Evolutionary conservation across 352 stramenopile genomes (phyloP), one percentile per base, ranked within the genome.

Genomic region (Pythium pyrilobum): DNA sequence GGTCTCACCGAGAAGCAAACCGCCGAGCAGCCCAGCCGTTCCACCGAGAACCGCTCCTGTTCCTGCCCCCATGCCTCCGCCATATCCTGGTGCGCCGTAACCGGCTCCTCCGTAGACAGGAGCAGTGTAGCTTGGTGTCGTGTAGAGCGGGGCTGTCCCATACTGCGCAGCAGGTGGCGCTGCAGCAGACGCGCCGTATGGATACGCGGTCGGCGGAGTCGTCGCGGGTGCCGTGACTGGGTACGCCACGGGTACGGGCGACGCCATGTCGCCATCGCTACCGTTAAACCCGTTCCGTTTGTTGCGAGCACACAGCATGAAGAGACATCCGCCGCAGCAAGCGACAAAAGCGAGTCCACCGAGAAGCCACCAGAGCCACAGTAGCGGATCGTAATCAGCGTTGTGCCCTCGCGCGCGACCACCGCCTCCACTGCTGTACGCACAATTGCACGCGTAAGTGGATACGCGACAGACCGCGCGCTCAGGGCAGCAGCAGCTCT

Each of bases 361-460:
- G 12, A 82, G 59, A 4, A 79, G 23, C 58, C 57, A 82, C 72
- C 67, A 82, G 9, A 85, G 53, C 74, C 69, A 77, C 25, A 64
- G 18, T 11, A 81, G 44, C 34, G 57, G 43, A 36, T 46, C 27
- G n/a, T n/a, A n/a, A n/a, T n/a, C 64, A 29, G 55, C 24, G 12
- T 23, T 39, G n/a, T 34, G 12, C 34, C 51, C 10, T 41, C n/a
- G 45, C 39, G 40, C 1, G 16, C 23, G 40, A 38, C 33, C 1
- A n/a, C n/a, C n/a, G n/a, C n/a, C n/a, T n/a, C n/a, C n/a, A n/a
- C n/a, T n/a, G 13, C 28, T 18, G 23, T 60, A 67, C 15, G 57
- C 48, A 24, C 69, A 80, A 34, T 76, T 77, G 49, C 74, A 81
- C 9, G 64, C 65, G 40, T 83, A 85, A 28, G 70, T 85, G 23